Evolutionary conservation across 129 eudicot species (phyloP).

Genomic region (Arctium minus): DNA sequence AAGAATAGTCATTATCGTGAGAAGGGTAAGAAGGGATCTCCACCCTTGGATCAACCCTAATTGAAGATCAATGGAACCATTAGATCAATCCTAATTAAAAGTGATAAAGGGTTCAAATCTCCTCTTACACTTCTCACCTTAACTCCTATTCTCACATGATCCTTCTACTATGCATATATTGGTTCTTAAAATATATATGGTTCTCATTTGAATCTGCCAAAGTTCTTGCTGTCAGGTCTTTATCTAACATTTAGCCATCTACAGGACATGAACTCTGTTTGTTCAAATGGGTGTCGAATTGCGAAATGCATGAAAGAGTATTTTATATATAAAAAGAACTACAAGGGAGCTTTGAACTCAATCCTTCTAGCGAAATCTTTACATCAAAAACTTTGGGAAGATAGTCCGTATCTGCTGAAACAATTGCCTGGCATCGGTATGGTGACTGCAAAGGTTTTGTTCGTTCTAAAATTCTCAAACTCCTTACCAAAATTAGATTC

Average conservation of each 20-base stretch:
- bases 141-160: no score
- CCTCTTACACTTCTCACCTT: no score
- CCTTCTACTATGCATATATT: neutral
- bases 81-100: no score
- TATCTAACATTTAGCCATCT: conserved; percentile 11
- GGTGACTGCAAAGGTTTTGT: conserved; percentile 96
- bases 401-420: conserved; percentile 93
- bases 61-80: no score
- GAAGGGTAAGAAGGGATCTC: no score
- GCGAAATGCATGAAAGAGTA: conserved; percentile 98
- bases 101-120: no score
- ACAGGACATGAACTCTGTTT: conserved; percentile 81
- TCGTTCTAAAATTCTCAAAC: conserved; percentile 3
- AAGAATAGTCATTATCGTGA: no score
- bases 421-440: conserved; percentile 98
- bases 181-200: neutral
- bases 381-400: conserved; percentile 97
- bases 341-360: conserved; percentile 81
- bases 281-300: conserved; percentile 90
- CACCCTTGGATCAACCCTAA: no score
- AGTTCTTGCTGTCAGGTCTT: conserved; percentile 3
- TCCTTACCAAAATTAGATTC: neutral
- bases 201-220: neutral
- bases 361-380: conserved; percentile 77
- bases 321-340: conserved; percentile 67